phyloP scores from a whole-genome alignment of 495 filamentous ascomycete genomes.

The Choiromyces venosus region DNA sequence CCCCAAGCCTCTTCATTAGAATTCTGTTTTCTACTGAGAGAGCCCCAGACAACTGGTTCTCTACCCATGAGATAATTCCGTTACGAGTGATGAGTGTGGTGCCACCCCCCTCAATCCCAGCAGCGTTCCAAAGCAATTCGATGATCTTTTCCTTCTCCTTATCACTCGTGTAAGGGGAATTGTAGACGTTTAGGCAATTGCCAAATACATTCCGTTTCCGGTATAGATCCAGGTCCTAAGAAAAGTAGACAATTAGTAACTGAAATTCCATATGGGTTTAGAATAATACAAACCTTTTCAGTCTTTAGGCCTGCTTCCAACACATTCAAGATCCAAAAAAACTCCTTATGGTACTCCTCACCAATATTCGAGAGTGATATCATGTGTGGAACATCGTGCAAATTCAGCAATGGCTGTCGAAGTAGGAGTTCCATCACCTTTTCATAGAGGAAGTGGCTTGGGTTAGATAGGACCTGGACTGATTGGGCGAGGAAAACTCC shows the following conservation, averaged over 20 bases:
- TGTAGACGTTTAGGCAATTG: slow-evolving; percentile 64
- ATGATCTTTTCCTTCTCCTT: slow-evolving; percentile 63
- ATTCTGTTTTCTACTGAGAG: slow-evolving; percentile 46
- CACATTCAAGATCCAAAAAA: slow-evolving; percentile 73
- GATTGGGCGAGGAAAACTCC: slow-evolving; percentile 67
- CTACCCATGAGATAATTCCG: slow-evolving; percentile 75
- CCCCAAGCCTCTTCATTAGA: slow-evolving; percentile 55
- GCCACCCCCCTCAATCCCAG: slow-evolving; percentile 68
- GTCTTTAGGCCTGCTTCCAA: slow-evolving; percentile 65
- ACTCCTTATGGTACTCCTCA: slow-evolving; percentile 68
- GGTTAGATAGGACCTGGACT: slow-evolving; percentile 63
- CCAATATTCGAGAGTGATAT: slow-evolving; percentile 62
- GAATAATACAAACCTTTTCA: slow-evolving; percentile 45
- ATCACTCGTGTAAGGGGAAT: slow-evolving; percentile 57
- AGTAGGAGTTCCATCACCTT: slow-evolving; percentile 83
- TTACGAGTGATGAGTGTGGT: slow-evolving; percentile 79
- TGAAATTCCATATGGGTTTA: background rate
- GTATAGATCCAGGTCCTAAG: slow-evolving; percentile 71
- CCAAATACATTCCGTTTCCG: slow-evolving; percentile 75
- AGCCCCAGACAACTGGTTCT: slow-evolving; percentile 50
- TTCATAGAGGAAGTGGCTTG: slow-evolving; percentile 74
- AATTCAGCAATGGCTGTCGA: slow-evolving; percentile 64
- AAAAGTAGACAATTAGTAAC: background rate
- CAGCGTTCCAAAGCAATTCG: slow-evolving; percentile 65
- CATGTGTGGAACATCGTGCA: slow-evolving; percentile 70